Percentiles rank a stretch among this genome's conserved stretches.
These are phyloP conservation scores for Podospora sp. DNA, from an alignment of 495 filamentous ascomycete species.

Conservation along the genomic window DNA sequence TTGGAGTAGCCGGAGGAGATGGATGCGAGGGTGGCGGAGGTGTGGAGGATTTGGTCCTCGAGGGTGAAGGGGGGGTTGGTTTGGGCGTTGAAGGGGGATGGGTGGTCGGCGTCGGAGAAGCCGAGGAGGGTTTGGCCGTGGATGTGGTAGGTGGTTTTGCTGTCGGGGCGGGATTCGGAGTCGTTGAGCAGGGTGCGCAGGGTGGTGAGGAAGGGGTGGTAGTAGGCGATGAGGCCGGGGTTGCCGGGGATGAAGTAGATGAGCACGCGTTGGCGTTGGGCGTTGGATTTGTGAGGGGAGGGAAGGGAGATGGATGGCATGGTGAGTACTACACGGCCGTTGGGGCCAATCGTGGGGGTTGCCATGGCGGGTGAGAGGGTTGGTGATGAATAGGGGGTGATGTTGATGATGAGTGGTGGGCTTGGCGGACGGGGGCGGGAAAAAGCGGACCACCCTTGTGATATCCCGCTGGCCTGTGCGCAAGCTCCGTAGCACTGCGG, in stretches of 20 bases:
- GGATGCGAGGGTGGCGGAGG: conserved; percentile 43
- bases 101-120: conserved; percentile 59
- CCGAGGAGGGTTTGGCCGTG: conserved; percentile 74
- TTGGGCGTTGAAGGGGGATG: conserved; percentile 38
- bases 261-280: conserved; percentile 34
- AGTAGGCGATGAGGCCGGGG: conserved; percentile 83
- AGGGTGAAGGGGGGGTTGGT: conserved; percentile 50
- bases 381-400: neutral
- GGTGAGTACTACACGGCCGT: neutral
- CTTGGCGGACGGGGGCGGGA: neutral
- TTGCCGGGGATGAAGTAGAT: conserved; percentile 80
- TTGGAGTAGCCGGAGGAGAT: conserved; percentile 43
- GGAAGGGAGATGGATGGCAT: conserved; percentile 25
- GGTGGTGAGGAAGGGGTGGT: conserved; percentile 64
- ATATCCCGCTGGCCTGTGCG: too few species aligned
- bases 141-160: conserved; percentile 52
- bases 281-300: conserved; percentile 8
- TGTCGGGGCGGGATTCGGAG: conserved; percentile 12
- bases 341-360: neutral
- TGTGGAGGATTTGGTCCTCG: conserved; percentile 62
- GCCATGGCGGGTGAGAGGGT: neutral
- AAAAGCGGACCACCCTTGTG: too few species aligned
- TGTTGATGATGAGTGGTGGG: neutral
- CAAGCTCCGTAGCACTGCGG: too few species aligned
- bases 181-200: conserved; percentile 43